Evolutionary conservation across 176 grass and related monocot genomes (phyloP).

Genomic region (Dendrocalamus sinicus): DNA sequence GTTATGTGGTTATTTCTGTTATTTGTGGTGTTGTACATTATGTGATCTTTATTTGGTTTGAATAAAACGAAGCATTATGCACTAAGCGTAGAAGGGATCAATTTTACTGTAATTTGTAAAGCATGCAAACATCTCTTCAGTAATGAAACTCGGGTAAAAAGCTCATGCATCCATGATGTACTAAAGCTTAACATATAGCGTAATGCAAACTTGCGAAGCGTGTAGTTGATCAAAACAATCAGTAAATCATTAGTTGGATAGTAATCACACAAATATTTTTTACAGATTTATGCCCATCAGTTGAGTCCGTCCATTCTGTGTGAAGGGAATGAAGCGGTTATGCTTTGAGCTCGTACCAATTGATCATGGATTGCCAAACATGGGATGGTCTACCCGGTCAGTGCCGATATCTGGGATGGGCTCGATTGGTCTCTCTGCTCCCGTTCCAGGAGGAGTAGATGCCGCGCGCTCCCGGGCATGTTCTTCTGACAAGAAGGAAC

Average conservation of each 20-base stretch:
- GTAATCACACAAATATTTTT: too few species aligned
- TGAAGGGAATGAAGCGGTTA: too few species aligned
- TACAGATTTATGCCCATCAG: too few species aligned
- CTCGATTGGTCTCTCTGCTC: conserved; percentile 29
- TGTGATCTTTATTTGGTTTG: conserved; percentile 2
- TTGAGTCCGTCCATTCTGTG: too few species aligned
- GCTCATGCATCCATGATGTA: too few species aligned
- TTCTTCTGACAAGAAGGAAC: too few species aligned
- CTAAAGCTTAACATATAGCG: background rate
- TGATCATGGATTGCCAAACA: conserved; percentile 27
- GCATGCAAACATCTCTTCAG: background rate
- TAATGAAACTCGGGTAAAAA: background rate
- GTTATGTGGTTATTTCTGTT: background rate
- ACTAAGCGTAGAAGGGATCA: conserved; percentile 6
- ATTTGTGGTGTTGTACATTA: conserved; percentile 43
- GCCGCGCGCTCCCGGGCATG: too few species aligned
- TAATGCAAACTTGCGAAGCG: background rate
- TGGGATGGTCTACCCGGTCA: conserved; percentile 39
- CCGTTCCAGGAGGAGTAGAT: too few species aligned
- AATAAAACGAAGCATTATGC: background rate
- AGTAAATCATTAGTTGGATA: too few species aligned
- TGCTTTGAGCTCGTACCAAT: too few species aligned
- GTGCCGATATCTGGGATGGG: conserved; percentile 45
- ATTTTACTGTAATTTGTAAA: background rate
- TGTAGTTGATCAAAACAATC: too few species aligned